A percentile compares a stretch with the other conserved stretches of the same genome.
phyloP scores from a whole-genome alignment of 129 eudicot species.

The Artemisia annua region DNA sequence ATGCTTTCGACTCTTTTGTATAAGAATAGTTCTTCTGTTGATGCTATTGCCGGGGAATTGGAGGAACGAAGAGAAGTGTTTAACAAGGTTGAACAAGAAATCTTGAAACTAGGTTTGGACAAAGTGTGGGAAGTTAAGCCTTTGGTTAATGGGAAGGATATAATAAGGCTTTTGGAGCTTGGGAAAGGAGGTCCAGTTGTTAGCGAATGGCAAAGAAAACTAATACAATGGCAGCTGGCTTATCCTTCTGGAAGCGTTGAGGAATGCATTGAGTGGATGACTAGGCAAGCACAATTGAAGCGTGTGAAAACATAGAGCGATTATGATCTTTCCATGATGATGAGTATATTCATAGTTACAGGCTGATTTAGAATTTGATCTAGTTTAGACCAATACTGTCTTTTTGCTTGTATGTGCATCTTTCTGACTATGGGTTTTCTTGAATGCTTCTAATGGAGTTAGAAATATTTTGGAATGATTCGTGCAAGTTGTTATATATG shows the following conservation, averaged over 20 bases:
- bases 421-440: not conserved
- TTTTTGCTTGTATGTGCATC: not conserved
- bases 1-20: constrained; percentile 51
- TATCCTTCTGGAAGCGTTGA: constrained; percentile 65
- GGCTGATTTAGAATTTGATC: constrained; percentile 5
- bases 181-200: constrained; percentile 79
- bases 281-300: constrained; percentile 54
- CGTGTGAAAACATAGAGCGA: constrained; percentile 41
- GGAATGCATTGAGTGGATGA: constrained; percentile 83
- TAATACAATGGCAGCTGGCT: constrained; percentile 88
- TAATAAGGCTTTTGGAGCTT: constrained; percentile 63
- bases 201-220: constrained; percentile 68
- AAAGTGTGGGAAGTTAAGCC: constrained; percentile 80
- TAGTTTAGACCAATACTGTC: constrained; percentile 1
- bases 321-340: not conserved
- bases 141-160: constrained; percentile 69
- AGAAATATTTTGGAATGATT: not conserved
- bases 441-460: constrained; percentile 6
- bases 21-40: constrained; percentile 23
- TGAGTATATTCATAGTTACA: constrained; percentile 8
- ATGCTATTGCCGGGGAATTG: constrained; percentile 25
- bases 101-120: constrained; percentile 58
- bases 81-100: constrained; percentile 46
- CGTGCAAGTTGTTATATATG: not conserved
- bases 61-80: constrained; percentile 50